A percentile compares a stretch with the other conserved stretches of the same genome.
These are phyloP conservation scores for Aspergillus tamarii DNA, from an alignment of 2,329 filamentous ascomycete genomes.

Conservation along the genomic window DNA sequence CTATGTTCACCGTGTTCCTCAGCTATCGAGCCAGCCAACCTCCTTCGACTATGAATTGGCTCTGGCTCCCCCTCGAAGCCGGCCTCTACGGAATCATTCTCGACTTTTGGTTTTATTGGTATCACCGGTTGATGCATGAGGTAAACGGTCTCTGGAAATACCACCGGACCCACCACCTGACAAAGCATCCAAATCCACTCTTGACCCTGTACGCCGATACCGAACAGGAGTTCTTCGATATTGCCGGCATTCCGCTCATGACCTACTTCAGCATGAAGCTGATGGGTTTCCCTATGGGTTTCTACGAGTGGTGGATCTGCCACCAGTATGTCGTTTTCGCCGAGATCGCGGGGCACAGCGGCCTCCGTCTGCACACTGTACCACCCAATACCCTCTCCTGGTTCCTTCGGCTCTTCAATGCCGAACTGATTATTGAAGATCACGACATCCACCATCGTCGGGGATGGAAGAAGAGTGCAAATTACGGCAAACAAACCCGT, in stretches of 20 bases:
- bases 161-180: slow-evolving; percentile 51
- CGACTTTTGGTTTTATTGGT: slow-evolving; percentile 48
- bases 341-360: slow-evolving; percentile 27
- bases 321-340: slow-evolving; percentile 49
- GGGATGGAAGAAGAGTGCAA: slow-evolving; percentile 43
- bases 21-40: slow-evolving; percentile 28
- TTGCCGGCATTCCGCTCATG: slow-evolving; percentile 46
- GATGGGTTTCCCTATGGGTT: slow-evolving; percentile 48
- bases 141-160: slow-evolving; percentile 45
- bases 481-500: slow-evolving; percentile 46
- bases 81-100: slow-evolving; percentile 48
- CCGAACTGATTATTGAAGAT: slow-evolving; percentile 49
- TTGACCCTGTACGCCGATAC: slow-evolving; percentile 47
- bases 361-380: slow-evolving; percentile 37
- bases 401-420: slow-evolving; percentile 36
- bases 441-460: slow-evolving; percentile 45
- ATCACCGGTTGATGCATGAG: slow-evolving; percentile 50
- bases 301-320: slow-evolving; percentile 54
- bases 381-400: slow-evolving; percentile 40
- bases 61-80: slow-evolving; percentile 44
- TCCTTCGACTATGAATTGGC: slow-evolving; percentile 34
- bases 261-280: slow-evolving; percentile 42
- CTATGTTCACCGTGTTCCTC: slow-evolving; percentile 40
- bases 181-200: slow-evolving; percentile 50
- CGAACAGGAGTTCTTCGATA: slow-evolving; percentile 50